Evolutionary conservation across 768 basidiomycete genomes (phyloP).

Genomic region (Lactarius vividus): DNA sequence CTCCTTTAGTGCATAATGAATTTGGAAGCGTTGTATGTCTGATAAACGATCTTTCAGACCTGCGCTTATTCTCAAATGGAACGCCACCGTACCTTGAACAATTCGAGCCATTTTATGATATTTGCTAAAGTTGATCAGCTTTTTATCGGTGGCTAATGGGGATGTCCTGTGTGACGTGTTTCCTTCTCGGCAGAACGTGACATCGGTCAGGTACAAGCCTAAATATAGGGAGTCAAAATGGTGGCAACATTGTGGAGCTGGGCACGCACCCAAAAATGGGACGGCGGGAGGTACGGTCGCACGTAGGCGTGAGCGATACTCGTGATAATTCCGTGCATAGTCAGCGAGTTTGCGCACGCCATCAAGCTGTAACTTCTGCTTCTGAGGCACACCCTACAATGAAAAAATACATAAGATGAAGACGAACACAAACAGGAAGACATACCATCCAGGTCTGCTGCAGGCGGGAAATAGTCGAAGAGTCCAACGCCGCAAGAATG

Average conservation of each 20-base stretch:
- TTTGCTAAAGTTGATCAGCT: constrained; percentile 93
- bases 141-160: constrained; percentile 69
- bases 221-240: constrained; percentile 19
- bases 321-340: constrained; percentile 84
- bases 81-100: constrained; percentile 56
- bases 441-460: constrained; percentile 92
- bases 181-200: constrained; percentile 95
- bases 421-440: constrained; percentile 22
- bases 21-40: constrained; percentile 94
- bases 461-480: constrained; percentile 88
- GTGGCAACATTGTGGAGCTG: background rate
- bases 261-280: constrained; percentile 80
- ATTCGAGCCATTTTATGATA: constrained; percentile 89
- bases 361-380: constrained; percentile 79
- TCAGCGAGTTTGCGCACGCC: constrained; percentile 82
- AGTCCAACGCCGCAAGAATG: constrained; percentile 91
- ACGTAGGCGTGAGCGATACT: constrained; percentile 85
- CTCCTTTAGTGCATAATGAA: constrained; percentile 79
- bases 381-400: constrained; percentile 74
- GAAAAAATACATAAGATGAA: constrained; percentile 2
- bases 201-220: constrained; percentile 87
- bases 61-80: background rate
- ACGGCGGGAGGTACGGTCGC: constrained; percentile 90
- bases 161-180: constrained; percentile 85
- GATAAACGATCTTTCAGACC: constrained; percentile 2